These are phyloP conservation scores for Barnettozyma wickerhamii DNA, from an alignment of 805 yeast species.

Conservation along the genomic window DNA sequence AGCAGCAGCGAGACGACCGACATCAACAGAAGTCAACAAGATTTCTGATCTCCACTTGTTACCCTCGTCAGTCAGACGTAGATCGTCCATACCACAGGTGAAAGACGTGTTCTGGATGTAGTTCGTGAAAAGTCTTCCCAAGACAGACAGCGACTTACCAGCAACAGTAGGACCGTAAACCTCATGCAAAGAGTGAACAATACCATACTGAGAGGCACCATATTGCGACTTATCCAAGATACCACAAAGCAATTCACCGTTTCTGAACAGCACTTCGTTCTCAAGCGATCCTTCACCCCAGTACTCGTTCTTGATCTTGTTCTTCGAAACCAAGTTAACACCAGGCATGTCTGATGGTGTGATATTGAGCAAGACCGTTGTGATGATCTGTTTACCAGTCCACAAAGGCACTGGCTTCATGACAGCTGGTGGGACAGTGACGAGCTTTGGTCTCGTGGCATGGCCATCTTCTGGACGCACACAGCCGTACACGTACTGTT, in stretches of 20 bases:
- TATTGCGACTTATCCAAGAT: slow-evolving; percentile 96
- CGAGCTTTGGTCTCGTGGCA: slow-evolving; percentile 60
- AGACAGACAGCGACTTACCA: slow-evolving; percentile 84
- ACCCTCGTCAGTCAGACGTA: slow-evolving; percentile 88
- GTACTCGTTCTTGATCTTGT: slow-evolving; percentile 89
- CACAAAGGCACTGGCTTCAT: slow-evolving; percentile 85
- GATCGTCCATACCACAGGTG: slow-evolving; percentile 99
- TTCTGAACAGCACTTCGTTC: slow-evolving; percentile 76
- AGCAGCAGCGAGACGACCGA: slow-evolving; percentile 88
- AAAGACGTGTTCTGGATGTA: slow-evolving; percentile 89
- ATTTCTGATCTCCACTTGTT: slow-evolving; percentile 85
- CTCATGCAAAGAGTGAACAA: slow-evolving; percentile 94
- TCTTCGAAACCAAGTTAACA: slow-evolving; percentile 73
- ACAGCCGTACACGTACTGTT: slow-evolving; percentile 90
- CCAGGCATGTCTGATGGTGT: slow-evolving; percentile 90
- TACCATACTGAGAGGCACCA: slow-evolving; percentile 96
- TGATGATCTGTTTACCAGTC: slow-evolving; percentile 97
- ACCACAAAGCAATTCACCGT: slow-evolving; percentile 90
- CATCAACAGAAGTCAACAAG: slow-evolving; percentile 68
- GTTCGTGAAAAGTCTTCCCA: slow-evolving; percentile 92
- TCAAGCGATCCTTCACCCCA: slow-evolving; percentile 88
- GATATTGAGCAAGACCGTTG: slow-evolving; percentile 86
- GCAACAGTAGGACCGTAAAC: slow-evolving; percentile 90
- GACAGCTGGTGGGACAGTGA: slow-evolving; percentile 87
- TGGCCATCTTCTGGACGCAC: slow-evolving; percentile 98